These are phyloP conservation scores for Penicillium sp. DNA, from an alignment of 2,329 filamentous ascomycete species.

Conservation along the genomic window DNA sequence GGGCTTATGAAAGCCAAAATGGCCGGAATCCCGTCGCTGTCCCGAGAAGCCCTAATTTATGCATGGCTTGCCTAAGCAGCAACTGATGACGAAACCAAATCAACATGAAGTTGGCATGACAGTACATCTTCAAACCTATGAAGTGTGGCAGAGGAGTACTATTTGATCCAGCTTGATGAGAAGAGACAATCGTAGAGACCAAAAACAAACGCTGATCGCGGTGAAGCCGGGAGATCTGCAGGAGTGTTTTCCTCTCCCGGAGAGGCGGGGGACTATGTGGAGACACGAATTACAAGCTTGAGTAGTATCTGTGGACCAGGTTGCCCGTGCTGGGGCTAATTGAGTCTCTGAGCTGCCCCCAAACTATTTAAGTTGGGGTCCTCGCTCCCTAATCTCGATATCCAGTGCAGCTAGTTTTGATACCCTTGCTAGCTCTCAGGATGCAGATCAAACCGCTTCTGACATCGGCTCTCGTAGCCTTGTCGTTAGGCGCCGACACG, in stretches of 20 bases:
- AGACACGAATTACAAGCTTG: constrained; percentile 10
- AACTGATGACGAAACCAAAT: neutral
- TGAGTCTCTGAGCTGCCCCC: neutral
- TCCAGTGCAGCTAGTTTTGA: neutral
- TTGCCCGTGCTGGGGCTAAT: neutral
- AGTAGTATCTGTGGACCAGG: neutral
- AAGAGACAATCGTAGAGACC: neutral
- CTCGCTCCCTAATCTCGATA: neutral
- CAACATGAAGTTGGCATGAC: neutral
- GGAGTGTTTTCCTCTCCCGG: constrained; percentile 6
- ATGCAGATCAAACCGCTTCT: constrained; percentile 30
- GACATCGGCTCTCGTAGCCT: constrained; percentile 22
- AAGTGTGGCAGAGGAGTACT: neutral
- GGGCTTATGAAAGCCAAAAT: neutral
- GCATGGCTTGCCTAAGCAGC: neutral
- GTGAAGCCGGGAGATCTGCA: neutral
- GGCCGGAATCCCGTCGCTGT: constrained; percentile 14
- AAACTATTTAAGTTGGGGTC: neutral
- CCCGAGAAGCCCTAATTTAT: constrained; percentile 10
- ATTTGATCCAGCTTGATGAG: neutral
- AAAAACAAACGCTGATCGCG: neutral
- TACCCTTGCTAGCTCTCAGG: neutral
- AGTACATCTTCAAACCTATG: neutral
- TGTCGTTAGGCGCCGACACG: constrained; percentile 21
- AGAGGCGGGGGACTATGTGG: constrained; percentile 6